Evolutionary conservation across 768 basidiomycete species (phyloP).

Genomic region (Auricularia sp.): DNA sequence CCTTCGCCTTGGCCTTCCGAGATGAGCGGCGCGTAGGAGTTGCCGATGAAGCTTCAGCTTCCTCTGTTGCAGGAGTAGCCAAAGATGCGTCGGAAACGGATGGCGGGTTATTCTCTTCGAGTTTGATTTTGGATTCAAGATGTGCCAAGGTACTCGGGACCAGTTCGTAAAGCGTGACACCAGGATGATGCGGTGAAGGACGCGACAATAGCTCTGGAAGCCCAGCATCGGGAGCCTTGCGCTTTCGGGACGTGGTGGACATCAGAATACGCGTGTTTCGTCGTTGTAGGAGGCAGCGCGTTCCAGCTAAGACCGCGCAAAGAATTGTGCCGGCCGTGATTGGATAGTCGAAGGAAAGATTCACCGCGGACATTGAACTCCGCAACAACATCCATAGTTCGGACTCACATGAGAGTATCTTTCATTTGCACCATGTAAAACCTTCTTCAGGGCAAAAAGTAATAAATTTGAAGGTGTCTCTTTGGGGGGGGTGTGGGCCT

Average conservation of each 20-base stretch:
- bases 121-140: constrained; percentile 11
- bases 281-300: too few species aligned
- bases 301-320: too few species aligned
- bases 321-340: too few species aligned
- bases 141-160: constrained; percentile 15
- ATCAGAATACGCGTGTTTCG: background rate
- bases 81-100: constrained; percentile 12
- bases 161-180: constrained; percentile 12
- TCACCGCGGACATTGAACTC: too few species aligned
- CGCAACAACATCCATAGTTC: too few species aligned
- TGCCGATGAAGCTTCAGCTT: constrained; percentile 20
- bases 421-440: too few species aligned
- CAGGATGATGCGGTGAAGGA: constrained; percentile 33
- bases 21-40: constrained; percentile 4
- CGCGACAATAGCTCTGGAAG: constrained; percentile 9
- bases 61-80: constrained; percentile 11
- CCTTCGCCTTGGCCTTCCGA: background rate
- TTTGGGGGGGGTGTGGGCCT: too few species aligned
- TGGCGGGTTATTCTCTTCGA: constrained; percentile 9
- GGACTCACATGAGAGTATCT: too few species aligned
- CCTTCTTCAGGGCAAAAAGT: too few species aligned
- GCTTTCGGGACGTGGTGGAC: background rate
- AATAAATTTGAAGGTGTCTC: too few species aligned
- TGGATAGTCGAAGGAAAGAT: too few species aligned
- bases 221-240: background rate